These are phyloP conservation scores for Beauveria sp. DNA, from an alignment of 2,329 filamentous ascomycete species.

Conservation along the genomic window DNA sequence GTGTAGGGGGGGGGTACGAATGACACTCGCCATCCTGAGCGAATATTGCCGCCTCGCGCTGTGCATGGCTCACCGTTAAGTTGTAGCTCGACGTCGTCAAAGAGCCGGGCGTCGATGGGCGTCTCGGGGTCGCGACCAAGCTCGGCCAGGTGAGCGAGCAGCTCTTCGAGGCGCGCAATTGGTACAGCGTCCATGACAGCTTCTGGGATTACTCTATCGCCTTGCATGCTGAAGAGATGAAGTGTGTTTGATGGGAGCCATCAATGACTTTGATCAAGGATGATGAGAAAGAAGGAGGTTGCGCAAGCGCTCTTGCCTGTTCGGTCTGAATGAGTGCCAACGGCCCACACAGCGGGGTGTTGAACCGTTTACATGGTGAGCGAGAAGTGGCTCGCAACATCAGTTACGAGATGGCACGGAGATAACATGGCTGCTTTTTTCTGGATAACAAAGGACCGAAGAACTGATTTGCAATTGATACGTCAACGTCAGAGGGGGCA, in stretches of 20 bases:
- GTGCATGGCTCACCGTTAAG: constrained; percentile 37
- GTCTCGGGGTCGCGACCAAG: constrained; percentile 37
- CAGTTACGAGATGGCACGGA: too few species aligned
- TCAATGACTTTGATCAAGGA: background rate
- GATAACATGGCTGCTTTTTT: too few species aligned
- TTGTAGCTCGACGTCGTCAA: constrained; percentile 53
- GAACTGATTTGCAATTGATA: too few species aligned
- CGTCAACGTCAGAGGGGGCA: too few species aligned
- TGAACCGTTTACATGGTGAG: too few species aligned
- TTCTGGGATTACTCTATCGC: constrained; percentile 26
- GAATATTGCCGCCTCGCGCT: too few species aligned
- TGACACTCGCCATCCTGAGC: too few species aligned
- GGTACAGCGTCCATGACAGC: constrained; percentile 33
- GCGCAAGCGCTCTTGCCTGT: background rate
- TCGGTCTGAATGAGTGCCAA: too few species aligned
- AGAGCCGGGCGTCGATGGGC: constrained; percentile 39
- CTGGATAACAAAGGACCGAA: too few species aligned
- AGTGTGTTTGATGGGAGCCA: background rate
- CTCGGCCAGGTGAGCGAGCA: constrained; percentile 45
- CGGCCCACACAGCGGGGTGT: too few species aligned
- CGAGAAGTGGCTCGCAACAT: too few species aligned
- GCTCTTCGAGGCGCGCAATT: constrained; percentile 44
- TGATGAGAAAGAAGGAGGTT: background rate
- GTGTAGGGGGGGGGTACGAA: too few species aligned
- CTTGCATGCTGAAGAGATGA: background rate